Base-by-base conservation (phyloP, 257 asterid species). In the Mitragyna speciosa region DNA sequence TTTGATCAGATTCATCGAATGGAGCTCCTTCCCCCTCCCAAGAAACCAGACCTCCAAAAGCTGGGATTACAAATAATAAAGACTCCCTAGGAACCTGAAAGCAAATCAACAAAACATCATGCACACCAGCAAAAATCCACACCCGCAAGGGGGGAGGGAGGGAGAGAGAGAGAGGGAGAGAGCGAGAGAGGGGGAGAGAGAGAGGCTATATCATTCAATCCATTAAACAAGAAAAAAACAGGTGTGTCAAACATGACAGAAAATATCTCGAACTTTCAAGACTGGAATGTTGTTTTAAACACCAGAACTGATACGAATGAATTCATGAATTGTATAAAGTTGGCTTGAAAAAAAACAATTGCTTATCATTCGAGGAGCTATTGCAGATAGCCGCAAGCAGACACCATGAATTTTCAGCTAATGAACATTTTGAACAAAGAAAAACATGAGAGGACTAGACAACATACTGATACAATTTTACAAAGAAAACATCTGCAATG, bases 11-110 rank as follows among this genome's bases (percentile, higher is more conserved):
- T 85, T 94, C 98, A 24, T 82, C 82, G 79, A 90, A 90, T 12
- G 99, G 99, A 68, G 97, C 98, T 73, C 97, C 97, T 87, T 89
- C 94, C 67, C 99, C 99, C 79, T 92, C 99, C 99, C 99, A 96
- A 49, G 99, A 94, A 80, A 96, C 98, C 15, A 79, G 81, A 86
- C 99, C 99, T 82, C 99, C 99, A 82, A 96, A 94, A 79, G 98
- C 96, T 68, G 98, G 93, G 82, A 92, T 92, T 78, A 94, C 70
- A 82, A 94, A 94, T 61, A 96, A 89, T 85, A 96, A 81, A 1
- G 98, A 92, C 85, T 96, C 99, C 81, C 98, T 91, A 7, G 99
- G 99, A 82, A 92, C 97, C 98, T 96, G 90, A 76, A 66, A 28
- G 85, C 78, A 47, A 30, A 81, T 14, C 61, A 81, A 47, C 24